These are phyloP conservation scores for Atalantia buxifolia DNA, from an alignment of 345 rosid species.

Conservation along the genomic window DNA sequence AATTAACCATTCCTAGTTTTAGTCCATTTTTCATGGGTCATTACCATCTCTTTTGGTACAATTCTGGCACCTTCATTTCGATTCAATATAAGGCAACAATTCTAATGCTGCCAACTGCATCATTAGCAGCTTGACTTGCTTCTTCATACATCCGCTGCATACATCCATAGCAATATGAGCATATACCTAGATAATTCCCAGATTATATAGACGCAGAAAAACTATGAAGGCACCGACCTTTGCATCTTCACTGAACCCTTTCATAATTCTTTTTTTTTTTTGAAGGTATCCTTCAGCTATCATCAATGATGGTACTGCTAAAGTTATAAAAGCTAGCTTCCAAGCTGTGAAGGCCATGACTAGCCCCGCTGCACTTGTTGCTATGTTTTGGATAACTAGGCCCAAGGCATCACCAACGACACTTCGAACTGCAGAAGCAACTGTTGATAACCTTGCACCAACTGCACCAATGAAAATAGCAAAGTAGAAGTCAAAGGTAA, in stretches of 20 bases:
- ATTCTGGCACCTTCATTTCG: constrained; percentile 49
- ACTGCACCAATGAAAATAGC: constrained; percentile 45
- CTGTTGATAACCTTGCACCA: constrained; percentile 59
- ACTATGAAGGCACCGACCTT: constrained; percentile 27
- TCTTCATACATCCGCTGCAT: constrained; percentile 59
- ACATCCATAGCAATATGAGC: neutral
- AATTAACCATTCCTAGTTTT: constrained; percentile 48
- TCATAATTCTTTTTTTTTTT: constrained; percentile 22
- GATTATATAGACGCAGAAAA: neutral
- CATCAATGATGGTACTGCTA: constrained; percentile 41
- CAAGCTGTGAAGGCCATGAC: constrained; percentile 55
- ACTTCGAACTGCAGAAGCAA: constrained; percentile 49
- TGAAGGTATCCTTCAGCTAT: constrained; percentile 39
- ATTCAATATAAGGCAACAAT: constrained; percentile 63
- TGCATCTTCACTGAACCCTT: constrained; percentile 61
- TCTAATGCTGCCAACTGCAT: constrained; percentile 62
- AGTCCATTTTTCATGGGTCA: constrained; percentile 45
- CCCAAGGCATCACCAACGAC: constrained; percentile 57
- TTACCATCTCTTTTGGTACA: constrained; percentile 47
- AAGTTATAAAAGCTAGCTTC: constrained; percentile 41
- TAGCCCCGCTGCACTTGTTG: constrained; percentile 42
- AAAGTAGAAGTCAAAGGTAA: neutral
- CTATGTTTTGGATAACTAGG: constrained; percentile 42
- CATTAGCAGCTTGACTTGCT: constrained; percentile 68
- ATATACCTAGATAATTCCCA: neutral